phyloP scores from a whole-genome alignment of 2,329 filamentous ascomycete genomes.

The Orbilia ellipsospora region DNA sequence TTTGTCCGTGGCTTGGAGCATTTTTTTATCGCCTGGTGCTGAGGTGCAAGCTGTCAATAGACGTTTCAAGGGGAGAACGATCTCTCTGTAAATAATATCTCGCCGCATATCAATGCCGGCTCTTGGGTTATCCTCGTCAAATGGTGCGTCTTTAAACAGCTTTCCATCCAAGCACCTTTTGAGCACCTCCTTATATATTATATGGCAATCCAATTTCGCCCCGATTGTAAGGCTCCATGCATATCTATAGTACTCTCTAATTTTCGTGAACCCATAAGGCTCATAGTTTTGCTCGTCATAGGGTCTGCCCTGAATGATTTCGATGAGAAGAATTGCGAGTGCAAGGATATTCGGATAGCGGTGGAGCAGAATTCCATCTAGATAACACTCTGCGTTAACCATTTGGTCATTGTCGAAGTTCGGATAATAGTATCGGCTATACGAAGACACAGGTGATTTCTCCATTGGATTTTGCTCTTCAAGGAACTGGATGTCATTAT shows the following conservation, averaged over 20 bases:
- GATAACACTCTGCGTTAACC: constrained; percentile 20
- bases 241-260: constrained; percentile 36
- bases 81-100: constrained; percentile 38
- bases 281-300: constrained; percentile 15
- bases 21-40: constrained; percentile 9
- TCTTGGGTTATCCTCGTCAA: constrained; percentile 34
- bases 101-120: constrained; percentile 37
- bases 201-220: constrained; percentile 30
- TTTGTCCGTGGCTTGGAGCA: constrained; percentile 20
- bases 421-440: constrained; percentile 39
- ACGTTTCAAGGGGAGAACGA: constrained; percentile 43
- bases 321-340: constrained; percentile 43
- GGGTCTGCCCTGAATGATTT: constrained; percentile 30
- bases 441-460: too few relatives aligned
- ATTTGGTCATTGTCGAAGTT: constrained; percentile 6
- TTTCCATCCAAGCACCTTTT: constrained; percentile 45
- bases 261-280: constrained; percentile 15
- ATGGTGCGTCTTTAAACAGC: constrained; percentile 35
- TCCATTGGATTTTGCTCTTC: constrained; percentile 30
- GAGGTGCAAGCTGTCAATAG: constrained; percentile 16
- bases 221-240: constrained; percentile 34
- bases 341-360: constrained; percentile 41
- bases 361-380: constrained; percentile 34
- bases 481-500: constrained; percentile 49
- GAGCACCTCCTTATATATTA: constrained; percentile 47